Conservation (phyloP, 2,329 filamentous ascomycete species). For the Trichoderma arundinaceum region DNA sequence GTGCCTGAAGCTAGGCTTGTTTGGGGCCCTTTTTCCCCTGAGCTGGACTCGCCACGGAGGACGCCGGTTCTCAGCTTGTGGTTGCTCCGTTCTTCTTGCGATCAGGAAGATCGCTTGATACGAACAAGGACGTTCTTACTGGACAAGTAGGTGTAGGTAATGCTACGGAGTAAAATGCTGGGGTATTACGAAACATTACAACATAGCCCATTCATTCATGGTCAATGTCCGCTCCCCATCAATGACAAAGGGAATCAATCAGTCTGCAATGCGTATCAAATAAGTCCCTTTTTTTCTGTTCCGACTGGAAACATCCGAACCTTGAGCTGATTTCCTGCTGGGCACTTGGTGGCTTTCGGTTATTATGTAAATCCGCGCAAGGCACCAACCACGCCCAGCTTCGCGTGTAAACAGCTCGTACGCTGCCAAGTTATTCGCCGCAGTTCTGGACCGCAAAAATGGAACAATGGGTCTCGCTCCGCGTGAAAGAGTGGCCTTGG, state of each 20-base stretch:
- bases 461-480: not conserved
- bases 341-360: not conserved
- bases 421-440: slow-evolving; percentile 5
- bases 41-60: slow-evolving; percentile 21
- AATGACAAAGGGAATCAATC: too few species aligned
- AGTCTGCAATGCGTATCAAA: too few species aligned
- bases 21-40: slow-evolving; percentile 7
- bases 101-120: not conserved
- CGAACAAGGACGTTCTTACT: not conserved
- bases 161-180: too few species aligned
- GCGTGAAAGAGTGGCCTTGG: not conserved
- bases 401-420: not conserved
- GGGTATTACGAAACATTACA: too few species aligned
- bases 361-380: slow-evolving; percentile 12
- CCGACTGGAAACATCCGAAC: too few species aligned
- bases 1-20: slow-evolving; percentile 28
- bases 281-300: too few species aligned
- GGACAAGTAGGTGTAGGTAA: too few species aligned
- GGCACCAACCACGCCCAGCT: not conserved
- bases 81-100: not conserved
- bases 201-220: not conserved
- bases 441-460: slow-evolving; percentile 12
- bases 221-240: too few species aligned
- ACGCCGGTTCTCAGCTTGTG: slow-evolving; percentile 14
- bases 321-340: not conserved